phyloP scores from a whole-genome alignment of 345 rosid species.

The Linum usitatissimum region DNA sequence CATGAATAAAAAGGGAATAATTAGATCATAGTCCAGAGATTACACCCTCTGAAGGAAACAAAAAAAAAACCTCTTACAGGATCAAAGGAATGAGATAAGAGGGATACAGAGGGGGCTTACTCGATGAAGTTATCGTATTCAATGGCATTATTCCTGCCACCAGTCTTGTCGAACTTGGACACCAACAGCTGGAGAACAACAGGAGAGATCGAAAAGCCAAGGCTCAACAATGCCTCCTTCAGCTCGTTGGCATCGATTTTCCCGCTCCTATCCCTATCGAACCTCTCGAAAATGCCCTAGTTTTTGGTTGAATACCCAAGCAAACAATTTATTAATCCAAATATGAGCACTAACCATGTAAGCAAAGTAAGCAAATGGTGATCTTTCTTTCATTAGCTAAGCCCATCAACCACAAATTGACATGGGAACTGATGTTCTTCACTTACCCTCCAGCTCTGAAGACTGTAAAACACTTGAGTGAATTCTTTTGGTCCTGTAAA shows the following conservation, averaged over 20 bases:
- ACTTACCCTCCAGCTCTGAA: constrained; percentile 91
- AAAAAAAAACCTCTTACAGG: not conserved
- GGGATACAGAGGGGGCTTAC: constrained; percentile 27
- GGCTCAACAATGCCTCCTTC: constrained; percentile 63
- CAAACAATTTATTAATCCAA: not conserved
- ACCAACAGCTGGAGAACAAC: constrained; percentile 61
- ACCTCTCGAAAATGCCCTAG: constrained; percentile 70
- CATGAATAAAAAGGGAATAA: not conserved
- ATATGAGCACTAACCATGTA: too few species aligned
- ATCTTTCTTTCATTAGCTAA: not conserved
- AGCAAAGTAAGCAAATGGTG: too few species aligned
- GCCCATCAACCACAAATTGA: not conserved
- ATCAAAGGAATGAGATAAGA: not conserved
- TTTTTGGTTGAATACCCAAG: not conserved
- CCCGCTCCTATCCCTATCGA: constrained; percentile 82
- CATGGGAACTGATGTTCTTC: not conserved
- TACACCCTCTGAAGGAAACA: not conserved
- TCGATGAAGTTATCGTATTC: constrained; percentile 96
- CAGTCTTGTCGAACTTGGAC: constrained; percentile 72
- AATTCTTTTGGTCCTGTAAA: constrained; percentile 78
- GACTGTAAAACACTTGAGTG: constrained; percentile 70
- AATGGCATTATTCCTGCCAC: constrained; percentile 58
- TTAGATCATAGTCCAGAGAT: not conserved
- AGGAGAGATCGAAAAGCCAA: constrained; percentile 68
- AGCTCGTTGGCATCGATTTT: constrained; percentile 70